These are phyloP conservation scores for Podaxis sp. DNA, from an alignment of 768 basidiomycete species.

Conservation along the genomic window DNA sequence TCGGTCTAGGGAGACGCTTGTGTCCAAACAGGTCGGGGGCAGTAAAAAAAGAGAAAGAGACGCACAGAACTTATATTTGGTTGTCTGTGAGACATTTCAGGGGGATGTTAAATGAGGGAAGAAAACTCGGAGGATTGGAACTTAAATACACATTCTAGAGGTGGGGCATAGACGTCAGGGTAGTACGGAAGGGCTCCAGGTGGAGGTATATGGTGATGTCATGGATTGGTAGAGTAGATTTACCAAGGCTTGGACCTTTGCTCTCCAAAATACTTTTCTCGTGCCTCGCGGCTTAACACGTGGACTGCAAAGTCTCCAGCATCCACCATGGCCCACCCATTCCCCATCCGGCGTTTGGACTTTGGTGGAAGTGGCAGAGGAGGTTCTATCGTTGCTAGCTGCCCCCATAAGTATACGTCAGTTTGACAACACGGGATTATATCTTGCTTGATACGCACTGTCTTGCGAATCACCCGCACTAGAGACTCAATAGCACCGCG, in stretches of 20 bases:
- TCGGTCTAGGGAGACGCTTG: not conserved
- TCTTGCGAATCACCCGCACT: conserved; percentile 64
- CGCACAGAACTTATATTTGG: conserved; percentile 44
- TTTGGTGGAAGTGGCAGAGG: conserved; percentile 62
- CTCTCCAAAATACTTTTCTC: conserved; percentile 61
- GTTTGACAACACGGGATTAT: not conserved
- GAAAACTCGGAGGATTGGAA: conserved; percentile 22
- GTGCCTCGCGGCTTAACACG: conserved; percentile 60
- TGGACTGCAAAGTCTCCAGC: conserved; percentile 79
- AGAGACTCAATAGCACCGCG: conserved; percentile 76
- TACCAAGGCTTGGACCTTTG: not conserved
- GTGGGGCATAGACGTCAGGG: conserved; percentile 23
- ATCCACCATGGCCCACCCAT: conserved; percentile 84
- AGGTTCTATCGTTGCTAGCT: conserved; percentile 59
- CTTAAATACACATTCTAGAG: not conserved
- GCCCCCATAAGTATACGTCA: conserved; percentile 2
- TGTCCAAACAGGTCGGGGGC: not conserved
- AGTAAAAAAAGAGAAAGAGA: conserved; percentile 15
- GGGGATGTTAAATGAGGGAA: not conserved
- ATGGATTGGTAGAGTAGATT: not conserved
- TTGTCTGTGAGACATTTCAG: conserved; percentile 15
- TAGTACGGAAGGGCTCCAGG: too few relatives aligned
- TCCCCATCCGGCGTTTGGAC: conserved; percentile 51
- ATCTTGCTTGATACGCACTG: conserved; percentile 38
- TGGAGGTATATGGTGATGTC: not conserved